These are phyloP conservation scores for Aureobasidium sp. DNA, from an alignment of 2,329 filamentous ascomycete species.

Conservation along the genomic window DNA sequence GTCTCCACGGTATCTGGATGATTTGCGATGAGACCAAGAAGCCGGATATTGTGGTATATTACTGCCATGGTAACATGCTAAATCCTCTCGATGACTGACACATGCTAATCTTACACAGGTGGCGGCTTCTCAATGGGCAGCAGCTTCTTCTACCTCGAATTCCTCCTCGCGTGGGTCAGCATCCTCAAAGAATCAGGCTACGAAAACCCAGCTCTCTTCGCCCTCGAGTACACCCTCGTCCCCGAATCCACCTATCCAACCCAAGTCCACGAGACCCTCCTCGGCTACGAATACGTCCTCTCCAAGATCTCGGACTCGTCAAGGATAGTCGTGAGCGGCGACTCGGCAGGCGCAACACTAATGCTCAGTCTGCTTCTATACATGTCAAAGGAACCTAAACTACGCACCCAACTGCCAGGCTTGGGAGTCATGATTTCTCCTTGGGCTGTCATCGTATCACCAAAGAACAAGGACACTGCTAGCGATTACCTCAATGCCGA, in stretches of 20 bases:
- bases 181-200: conserved; percentile 60
- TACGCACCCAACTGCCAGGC: conserved; percentile 44
- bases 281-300: conserved; percentile 65
- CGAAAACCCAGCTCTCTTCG: conserved; percentile 69
- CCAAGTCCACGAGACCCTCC: conserved; percentile 63
- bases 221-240: conserved; percentile 73
- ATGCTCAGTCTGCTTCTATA: conserved; percentile 66
- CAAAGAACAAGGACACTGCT: conserved; percentile 58
- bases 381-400: conserved; percentile 45
- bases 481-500: conserved; percentile 69
- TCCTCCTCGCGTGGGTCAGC: conserved; percentile 64
- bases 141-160: conserved; percentile 77
- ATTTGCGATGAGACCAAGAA: conserved; percentile 51
- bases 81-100: not conserved
- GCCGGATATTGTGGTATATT: conserved; percentile 75
- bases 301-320: conserved; percentile 51
- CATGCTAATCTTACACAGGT: conserved; percentile 38
- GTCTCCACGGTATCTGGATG: conserved; percentile 59
- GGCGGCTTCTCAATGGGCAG: conserved; percentile 82
- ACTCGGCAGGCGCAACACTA: conserved; percentile 72
- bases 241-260: conserved; percentile 66
- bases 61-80: conserved; percentile 59
- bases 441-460: conserved; percentile 68
- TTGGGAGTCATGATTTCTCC: conserved; percentile 71
- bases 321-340: conserved; percentile 64